These are phyloP conservation scores for Nasturtium officinale DNA, from an alignment of 345 rosid genomes.

Conservation along the genomic window DNA sequence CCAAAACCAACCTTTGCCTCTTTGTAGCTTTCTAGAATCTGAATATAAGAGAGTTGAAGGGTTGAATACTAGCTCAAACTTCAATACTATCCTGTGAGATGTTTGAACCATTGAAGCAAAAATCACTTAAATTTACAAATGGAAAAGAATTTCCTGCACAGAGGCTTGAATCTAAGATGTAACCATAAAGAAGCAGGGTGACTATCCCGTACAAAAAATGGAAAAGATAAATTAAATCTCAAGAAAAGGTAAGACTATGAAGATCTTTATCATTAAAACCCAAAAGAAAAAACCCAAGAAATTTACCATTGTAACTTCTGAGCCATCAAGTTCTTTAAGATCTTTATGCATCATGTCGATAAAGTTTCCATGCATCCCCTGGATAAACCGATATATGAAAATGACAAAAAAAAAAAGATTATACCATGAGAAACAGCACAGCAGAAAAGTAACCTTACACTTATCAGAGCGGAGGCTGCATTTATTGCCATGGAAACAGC, in stretches of 20 bases:
- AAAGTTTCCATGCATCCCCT: conserved; percentile 63
- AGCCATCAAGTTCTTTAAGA: conserved; percentile 56
- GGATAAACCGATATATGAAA: conserved; percentile 35
- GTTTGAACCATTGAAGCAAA: background rate
- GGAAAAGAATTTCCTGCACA: background rate
- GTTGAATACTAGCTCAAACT: conserved; percentile 12
- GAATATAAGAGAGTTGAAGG: conserved; percentile 30
- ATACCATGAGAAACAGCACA: conserved; percentile 20
- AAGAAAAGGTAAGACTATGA: conserved; percentile 12
- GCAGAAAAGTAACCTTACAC: conserved; percentile 54
- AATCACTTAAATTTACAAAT: background rate
- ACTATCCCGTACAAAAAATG: background rate
- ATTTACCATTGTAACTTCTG: conserved; percentile 67
- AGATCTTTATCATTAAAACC: conserved; percentile 45
- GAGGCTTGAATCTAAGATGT: conserved; percentile 5
- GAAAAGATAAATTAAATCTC: background rate
- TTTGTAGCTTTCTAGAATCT: conserved; percentile 69
- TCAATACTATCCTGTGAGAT: conserved; percentile 4
- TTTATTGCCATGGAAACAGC: conserved; percentile 81
- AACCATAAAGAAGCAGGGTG: background rate
- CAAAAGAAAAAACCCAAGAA: conserved; percentile 27
- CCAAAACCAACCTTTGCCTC: conserved; percentile 94
- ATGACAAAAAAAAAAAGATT: background rate
- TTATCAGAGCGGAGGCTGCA: conserved; percentile 59
- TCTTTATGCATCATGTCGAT: conserved; percentile 49